Base-by-base conservation (phyloP, 2,329 filamentous ascomycete species). In the Fusarium chlamydosporum region DNA sequence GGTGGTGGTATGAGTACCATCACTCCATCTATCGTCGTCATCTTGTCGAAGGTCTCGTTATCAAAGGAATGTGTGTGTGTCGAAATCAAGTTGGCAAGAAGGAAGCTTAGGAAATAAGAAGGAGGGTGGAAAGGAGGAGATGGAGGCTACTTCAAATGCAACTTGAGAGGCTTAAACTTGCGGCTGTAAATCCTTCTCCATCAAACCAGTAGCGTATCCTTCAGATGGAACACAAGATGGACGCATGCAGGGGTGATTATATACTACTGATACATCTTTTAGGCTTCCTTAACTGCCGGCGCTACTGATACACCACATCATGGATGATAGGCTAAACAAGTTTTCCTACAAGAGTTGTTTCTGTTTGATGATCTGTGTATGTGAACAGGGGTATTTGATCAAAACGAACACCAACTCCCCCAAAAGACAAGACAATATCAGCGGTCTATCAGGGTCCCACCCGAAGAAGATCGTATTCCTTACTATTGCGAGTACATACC, bases 1-100 rank as follows among this genome's bases (percentile, higher is more conserved):
- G 79, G 79, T 1, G 77, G 68, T 12, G 56, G 53, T 11, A 74
- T 31, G 16, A 73, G 62, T 23, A 61, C 57, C 15, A 31, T 29
- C 2, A 71, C 50, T 23, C 68, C 72, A 37, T 72, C 48, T 20
- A 72, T 52, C 8, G 61, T 20, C 11, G 66, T 43, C 68, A 74
- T 74, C 6, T 64, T 66, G 48, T 38, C n/a, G 15, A 23, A 4
- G 31, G 11, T 15, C 23, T 29, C 46, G n/a, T 50, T 51, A 26
- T 16, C 23, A 48, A 51, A 51, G 16, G 47, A 51, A 35, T 37
- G 51, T 37, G 51, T 47, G 29, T 29, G 34, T 54, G 40, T 47
- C 15, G 27, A 54, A 29, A 12, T 15, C 8, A 15, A 54, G 31
- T 33, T 23, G 15, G 10, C 3, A 6, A 26, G 13, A 4, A n/a